Evolutionary conservation across 1,284 basidiomycete species (phyloP), one percentile per base, ranked within the genome.

Genomic region (Anthracocystis panici-leucophaei): DNA sequence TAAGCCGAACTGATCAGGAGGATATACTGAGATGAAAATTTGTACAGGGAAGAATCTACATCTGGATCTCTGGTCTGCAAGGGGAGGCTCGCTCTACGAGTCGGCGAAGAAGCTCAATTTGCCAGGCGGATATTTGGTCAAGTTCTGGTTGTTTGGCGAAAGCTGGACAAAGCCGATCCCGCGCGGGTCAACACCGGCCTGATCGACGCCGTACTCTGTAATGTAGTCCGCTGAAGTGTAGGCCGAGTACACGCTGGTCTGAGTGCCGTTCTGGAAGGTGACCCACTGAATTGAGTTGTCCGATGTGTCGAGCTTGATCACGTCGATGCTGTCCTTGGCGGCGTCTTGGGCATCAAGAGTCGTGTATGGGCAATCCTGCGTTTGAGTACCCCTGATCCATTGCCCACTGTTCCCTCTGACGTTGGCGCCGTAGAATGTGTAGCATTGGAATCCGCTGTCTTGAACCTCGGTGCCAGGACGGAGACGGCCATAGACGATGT

Each of bases 41-140:
- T n/a, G n/a, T n/a, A n/a, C n/a, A n/a, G n/a, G n/a, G n/a, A n/a
- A n/a, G n/a, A n/a, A n/a, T n/a, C n/a, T n/a, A n/a, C n/a, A n/a
- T n/a, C n/a, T n/a, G n/a, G n/a, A n/a, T n/a, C n/a, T n/a, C n/a
- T n/a, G 33, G n/a, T n/a, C n/a, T n/a, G n/a, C n/a, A n/a, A n/a
- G n/a, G n/a, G n/a, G n/a, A n/a, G n/a, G 35, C 35, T 38, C 4
- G 44, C 18, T 58, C 57, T 52, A 53, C 51, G 51, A 42, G 41
- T 31, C 41, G 23, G 49, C 38, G 31, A 44, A 10, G 42, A 72
- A 63, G 11, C 45, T 66, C 21, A 72, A 27, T 20, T 50, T 58
- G n/a, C 42, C 69, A 25, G 69, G 59, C 6, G 64, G 69, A 51
- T 59, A 63, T 33, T 58, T 66, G 10, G 53, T 55, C 53, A 71